Conservation (phyloP, 768 basidiomycete genomes). For the Tylopilus felleus region DNA sequence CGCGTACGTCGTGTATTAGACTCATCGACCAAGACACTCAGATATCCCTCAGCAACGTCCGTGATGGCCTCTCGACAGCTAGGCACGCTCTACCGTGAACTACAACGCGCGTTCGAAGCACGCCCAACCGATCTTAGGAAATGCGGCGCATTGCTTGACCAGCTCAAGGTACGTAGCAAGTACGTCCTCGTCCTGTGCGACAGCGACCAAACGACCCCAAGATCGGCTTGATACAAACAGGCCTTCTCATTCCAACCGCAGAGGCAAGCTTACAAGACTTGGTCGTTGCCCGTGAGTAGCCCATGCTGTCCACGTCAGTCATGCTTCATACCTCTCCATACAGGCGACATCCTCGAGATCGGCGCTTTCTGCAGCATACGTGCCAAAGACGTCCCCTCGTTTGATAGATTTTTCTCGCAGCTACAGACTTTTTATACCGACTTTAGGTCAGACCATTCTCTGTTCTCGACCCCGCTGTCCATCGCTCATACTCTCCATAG, state of each 20-base stretch:
- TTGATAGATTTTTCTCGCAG: slow-evolving; percentile 93
- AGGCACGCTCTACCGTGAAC: slow-evolving; percentile 58
- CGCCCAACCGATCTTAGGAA: slow-evolving; percentile 66
- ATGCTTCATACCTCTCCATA: not conserved
- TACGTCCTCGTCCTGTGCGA: not conserved
- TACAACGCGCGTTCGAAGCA: slow-evolving; percentile 63
- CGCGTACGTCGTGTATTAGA: slow-evolving; percentile 19
- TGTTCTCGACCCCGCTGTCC: slow-evolving; percentile 2
- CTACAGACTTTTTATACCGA: slow-evolving; percentile 88
- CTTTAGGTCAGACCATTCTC: slow-evolving; percentile 51
- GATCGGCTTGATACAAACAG: slow-evolving; percentile 76
- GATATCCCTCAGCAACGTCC: not conserved
- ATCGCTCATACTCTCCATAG: slow-evolving; percentile 35
- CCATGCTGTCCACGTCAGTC: not conserved
- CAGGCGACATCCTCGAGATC: slow-evolving; percentile 94
- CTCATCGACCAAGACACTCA: not conserved
- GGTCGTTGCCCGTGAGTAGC: slow-evolving; percentile 62
- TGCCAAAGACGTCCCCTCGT: slow-evolving; percentile 82
- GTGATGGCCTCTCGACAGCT: slow-evolving; percentile 54
- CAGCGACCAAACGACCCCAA: slow-evolving; percentile 27
- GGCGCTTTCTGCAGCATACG: slow-evolving; percentile 94
- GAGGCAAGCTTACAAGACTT: slow-evolving; percentile 65
- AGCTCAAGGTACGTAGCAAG: slow-evolving; percentile 62
- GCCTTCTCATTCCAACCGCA: slow-evolving; percentile 70
- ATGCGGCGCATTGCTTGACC: slow-evolving; percentile 57